Conservation (phyloP, 2,329 filamentous ascomycete genomes). For the Claviceps pazoutovae region DNA sequence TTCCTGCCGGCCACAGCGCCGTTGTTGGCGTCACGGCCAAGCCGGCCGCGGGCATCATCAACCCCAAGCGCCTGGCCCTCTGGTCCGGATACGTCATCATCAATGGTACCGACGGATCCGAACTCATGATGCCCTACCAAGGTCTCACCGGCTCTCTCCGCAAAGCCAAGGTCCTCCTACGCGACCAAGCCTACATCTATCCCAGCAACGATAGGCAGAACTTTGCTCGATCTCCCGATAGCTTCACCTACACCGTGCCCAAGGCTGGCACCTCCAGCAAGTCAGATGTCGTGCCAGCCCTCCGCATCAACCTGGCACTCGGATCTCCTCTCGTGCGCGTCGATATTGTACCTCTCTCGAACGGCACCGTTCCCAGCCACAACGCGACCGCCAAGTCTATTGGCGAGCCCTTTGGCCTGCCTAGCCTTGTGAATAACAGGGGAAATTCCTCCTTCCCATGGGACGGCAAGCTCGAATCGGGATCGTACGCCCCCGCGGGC, state of each 20-base stretch:
- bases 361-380: slow-evolving; percentile 9
- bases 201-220: slow-evolving; percentile 16
- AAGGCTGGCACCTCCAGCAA: slow-evolving; percentile 19
- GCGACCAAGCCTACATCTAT: slow-evolving; percentile 11
- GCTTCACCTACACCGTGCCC: slow-evolving; percentile 26
- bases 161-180: slow-evolving; percentile 8
- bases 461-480: slow-evolving; percentile 30
- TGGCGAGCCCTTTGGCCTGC: slow-evolving; percentile 26
- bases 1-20: slow-evolving; percentile 27
- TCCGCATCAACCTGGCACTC: slow-evolving; percentile 22
- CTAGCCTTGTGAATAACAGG: slow-evolving; percentile 14
- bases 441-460: slow-evolving; percentile 15
- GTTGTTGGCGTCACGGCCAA: slow-evolving; percentile 32
- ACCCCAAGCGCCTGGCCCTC: slow-evolving; percentile 23
- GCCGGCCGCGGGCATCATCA: slow-evolving; percentile 21
- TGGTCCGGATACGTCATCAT: slow-evolving; percentile 29
- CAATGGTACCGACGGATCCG: slow-evolving; percentile 22
- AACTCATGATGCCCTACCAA: slow-evolving; percentile 25
- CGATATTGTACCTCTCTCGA: slow-evolving; percentile 24
- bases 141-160: slow-evolving; percentile 23
- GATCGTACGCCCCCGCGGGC: slow-evolving; percentile 30
- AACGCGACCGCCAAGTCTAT: slow-evolving; percentile 26
- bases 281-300: background rate
- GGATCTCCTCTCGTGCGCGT: slow-evolving; percentile 29
- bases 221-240: slow-evolving; percentile 12